phyloP scores from a whole-genome alignment of 2,329 filamentous ascomycete genomes.

The Metarhizium rileyi region DNA sequence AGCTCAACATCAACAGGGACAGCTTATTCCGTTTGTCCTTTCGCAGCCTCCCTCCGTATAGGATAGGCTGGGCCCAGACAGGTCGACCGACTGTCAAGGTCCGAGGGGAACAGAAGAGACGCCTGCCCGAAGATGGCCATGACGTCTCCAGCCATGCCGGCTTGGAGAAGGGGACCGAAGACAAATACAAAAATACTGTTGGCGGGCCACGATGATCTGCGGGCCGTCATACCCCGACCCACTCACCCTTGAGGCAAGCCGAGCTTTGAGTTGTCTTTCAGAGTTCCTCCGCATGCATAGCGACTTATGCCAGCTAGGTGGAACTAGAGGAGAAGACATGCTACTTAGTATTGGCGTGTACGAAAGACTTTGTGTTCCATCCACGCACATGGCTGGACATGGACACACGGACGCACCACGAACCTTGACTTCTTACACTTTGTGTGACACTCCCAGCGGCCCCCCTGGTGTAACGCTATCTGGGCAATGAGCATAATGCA shows the following conservation, averaged over 20 bases:
- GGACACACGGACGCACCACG: neutral
- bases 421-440: neutral
- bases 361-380: neutral
- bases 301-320: neutral
- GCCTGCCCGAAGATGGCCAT: too few relatives aligned
- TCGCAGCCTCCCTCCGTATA: too few relatives aligned
- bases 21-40: too few relatives aligned
- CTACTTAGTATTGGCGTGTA: neutral
- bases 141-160: too few relatives aligned
- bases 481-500: neutral
- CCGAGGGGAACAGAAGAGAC: too few relatives aligned
- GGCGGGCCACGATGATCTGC: neutral
- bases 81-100: too few relatives aligned
- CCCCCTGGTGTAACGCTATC: neutral
- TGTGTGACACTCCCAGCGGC: neutral
- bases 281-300: neutral
- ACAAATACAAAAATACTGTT: neutral
- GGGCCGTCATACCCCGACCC: conserved; percentile 4
- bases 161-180: neutral
- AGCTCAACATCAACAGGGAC: too few relatives aligned
- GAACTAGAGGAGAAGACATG: neutral
- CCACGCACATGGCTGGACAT: neutral
- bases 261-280: neutral
- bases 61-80: too few relatives aligned
- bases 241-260: neutral